These are phyloP conservation scores for Monosporascus sp. DNA, from an alignment of 2,329 filamentous ascomycete species.

Conservation along the genomic window DNA sequence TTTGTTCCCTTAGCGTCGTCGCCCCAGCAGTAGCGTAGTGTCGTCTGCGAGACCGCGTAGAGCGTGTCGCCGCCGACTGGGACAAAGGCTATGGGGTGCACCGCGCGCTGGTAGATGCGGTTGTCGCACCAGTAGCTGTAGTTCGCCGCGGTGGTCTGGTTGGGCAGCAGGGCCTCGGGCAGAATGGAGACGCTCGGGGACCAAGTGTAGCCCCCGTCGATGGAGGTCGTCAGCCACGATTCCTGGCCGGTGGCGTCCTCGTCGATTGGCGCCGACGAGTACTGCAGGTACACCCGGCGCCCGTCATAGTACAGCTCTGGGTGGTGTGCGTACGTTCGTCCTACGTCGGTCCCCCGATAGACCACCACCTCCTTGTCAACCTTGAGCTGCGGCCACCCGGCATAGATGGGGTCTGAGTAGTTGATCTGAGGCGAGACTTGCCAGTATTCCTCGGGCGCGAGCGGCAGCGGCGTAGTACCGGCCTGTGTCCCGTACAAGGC, in stretches of 20 bases:
- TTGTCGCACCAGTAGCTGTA: conserved; percentile 20
- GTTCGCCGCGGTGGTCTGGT: conserved; percentile 16
- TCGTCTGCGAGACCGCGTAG: conserved; percentile 14
- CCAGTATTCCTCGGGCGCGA: conserved; percentile 5
- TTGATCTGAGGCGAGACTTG: conserved; percentile 14
- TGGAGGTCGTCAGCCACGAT: conserved; percentile 16
- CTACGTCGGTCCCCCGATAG: conserved; percentile 15
- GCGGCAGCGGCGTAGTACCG: neutral
- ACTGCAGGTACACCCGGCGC: conserved; percentile 12
- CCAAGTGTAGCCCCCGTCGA: conserved; percentile 17
- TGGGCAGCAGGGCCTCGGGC: conserved; percentile 18
- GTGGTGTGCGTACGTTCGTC: conserved; percentile 21
- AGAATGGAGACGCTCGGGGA: conserved; percentile 9
- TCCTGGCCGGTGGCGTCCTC: conserved; percentile 23
- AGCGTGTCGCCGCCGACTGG: conserved; percentile 7
- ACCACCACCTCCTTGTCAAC: conserved; percentile 14
- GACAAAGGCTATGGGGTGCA: neutral
- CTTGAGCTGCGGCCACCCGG: conserved; percentile 19
- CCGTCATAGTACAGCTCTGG: conserved; percentile 16
- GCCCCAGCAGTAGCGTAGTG: conserved; percentile 9
- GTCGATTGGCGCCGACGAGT: conserved; percentile 19
- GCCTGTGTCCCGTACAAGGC: neutral
- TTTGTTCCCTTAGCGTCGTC: neutral
- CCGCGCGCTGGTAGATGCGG: conserved; percentile 16
- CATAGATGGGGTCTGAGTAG: conserved; percentile 17